Conservation (phyloP, 495 filamentous ascomycete species). For the Hyaloscypha hepaticicola region DNA sequence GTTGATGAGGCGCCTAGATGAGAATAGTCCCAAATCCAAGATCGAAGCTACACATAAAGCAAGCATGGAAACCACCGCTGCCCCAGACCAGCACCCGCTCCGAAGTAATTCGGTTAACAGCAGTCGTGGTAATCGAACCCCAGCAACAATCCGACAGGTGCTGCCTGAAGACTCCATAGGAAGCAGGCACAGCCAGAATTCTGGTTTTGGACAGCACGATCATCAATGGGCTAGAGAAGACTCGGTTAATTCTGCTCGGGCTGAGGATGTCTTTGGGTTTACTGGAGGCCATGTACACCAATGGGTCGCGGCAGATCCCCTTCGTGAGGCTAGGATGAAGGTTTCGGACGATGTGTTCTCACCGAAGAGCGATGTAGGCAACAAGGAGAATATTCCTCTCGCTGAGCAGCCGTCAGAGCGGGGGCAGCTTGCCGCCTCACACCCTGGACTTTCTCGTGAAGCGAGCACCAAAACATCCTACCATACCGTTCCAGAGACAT, state of each 20-base stretch:
- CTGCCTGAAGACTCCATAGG: constrained; percentile 17
- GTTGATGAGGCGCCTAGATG: constrained; percentile 64
- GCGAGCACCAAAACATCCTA: constrained; percentile 23
- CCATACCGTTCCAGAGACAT: constrained; percentile 25
- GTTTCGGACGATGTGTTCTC: constrained; percentile 25
- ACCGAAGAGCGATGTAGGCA: constrained; percentile 1
- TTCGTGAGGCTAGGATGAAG: constrained; percentile 26
- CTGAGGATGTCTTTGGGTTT: constrained; percentile 24
- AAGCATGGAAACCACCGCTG: constrained; percentile 37
- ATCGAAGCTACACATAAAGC: constrained; percentile 31
- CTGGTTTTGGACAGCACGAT: constrained; percentile 11
- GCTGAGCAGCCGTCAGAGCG: not conserved
- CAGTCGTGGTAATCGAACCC: constrained; percentile 14
- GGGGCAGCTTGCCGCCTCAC: not conserved
- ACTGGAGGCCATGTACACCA: constrained; percentile 28
- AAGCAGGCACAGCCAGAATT: not conserved
- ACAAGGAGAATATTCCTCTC: constrained; percentile 12
- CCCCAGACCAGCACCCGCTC: constrained; percentile 38
- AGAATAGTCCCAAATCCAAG: constrained; percentile 34
- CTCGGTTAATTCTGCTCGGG: constrained; percentile 18
- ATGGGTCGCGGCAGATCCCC: constrained; percentile 28
- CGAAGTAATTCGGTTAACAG: constrained; percentile 31
- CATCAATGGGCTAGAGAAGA: constrained; percentile 28
- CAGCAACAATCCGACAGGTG: constrained; percentile 40
- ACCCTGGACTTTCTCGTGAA: constrained; percentile 14